phyloP scores from a whole-genome alignment of 2,329 filamentous ascomycete species.

The Alternaria arbusti region DNA sequence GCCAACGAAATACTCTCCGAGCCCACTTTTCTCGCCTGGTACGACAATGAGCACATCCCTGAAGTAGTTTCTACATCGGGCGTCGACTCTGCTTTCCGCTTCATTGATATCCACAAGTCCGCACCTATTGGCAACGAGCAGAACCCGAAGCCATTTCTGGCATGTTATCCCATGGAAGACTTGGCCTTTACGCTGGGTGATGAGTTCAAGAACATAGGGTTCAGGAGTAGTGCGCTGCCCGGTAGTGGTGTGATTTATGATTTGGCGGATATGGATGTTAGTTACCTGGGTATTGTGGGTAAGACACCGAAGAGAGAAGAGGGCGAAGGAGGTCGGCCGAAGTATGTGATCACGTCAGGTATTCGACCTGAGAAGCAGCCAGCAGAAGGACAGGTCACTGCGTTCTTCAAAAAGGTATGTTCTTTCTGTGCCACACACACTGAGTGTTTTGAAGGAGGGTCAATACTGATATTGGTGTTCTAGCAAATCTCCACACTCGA shows the following conservation, averaged over 20 bases:
- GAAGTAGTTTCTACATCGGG: slow-evolving; percentile 46
- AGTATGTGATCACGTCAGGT: slow-evolving; percentile 24
- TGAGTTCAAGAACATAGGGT: slow-evolving; percentile 44
- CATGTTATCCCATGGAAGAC: slow-evolving; percentile 48
- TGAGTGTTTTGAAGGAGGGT: too few species aligned
- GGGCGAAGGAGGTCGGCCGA: neutral
- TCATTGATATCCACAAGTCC: slow-evolving; percentile 32
- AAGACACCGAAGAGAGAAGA: slow-evolving; percentile 15
- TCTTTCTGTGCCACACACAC: too few species aligned
- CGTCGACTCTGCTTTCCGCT: slow-evolving; percentile 45
- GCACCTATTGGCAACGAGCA: slow-evolving; percentile 9
- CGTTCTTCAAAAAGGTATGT: slow-evolving; percentile 20
- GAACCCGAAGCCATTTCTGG: slow-evolving; percentile 43
- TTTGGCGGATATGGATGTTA: slow-evolving; percentile 39
- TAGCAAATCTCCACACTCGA: slow-evolving; percentile 24
- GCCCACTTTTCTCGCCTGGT: slow-evolving; percentile 46
- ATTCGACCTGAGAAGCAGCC: slow-evolving; percentile 21
- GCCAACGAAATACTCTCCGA: slow-evolving; percentile 43
- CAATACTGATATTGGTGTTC: neutral
- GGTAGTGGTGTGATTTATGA: slow-evolving; percentile 35
- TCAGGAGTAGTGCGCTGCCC: slow-evolving; percentile 42
- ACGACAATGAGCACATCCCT: slow-evolving; percentile 50
- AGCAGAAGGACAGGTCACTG: slow-evolving; percentile 17
- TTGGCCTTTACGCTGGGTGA: slow-evolving; percentile 43
- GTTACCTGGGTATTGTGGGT: slow-evolving; percentile 26